These are phyloP conservation scores for Lactifluus piperatus DNA, from an alignment of 768 basidiomycete species.

Conservation along the genomic window DNA sequence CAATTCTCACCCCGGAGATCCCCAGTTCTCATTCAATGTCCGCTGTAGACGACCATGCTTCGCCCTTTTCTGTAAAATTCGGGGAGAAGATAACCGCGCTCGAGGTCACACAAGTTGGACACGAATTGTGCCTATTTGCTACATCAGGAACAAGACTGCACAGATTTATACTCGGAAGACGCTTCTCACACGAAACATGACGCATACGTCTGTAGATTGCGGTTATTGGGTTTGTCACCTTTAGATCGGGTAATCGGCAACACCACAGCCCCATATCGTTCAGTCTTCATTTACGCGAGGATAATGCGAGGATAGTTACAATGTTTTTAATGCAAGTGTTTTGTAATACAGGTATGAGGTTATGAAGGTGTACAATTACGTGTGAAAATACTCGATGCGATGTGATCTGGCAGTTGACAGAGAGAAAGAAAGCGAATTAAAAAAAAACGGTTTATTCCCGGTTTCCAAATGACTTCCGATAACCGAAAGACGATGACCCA, in stretches of 20 bases:
- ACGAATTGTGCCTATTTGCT: slow-evolving; percentile 15
- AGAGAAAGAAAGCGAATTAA: neutral
- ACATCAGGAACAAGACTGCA: slow-evolving; percentile 14
- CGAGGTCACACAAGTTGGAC: slow-evolving; percentile 7
- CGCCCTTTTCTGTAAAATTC: slow-evolving; percentile 9
- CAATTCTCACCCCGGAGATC: slow-evolving; percentile 18
- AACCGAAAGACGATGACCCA: neutral
- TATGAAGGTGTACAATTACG: neutral
- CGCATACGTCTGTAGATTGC: neutral
- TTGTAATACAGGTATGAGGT: neutral
- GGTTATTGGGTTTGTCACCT: neutral
- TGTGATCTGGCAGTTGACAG: neutral
- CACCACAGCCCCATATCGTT: neutral
- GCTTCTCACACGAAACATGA: neutral
- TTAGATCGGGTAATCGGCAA: neutral
- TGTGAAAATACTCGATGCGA: neutral
- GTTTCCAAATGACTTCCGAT: neutral
- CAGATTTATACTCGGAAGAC: slow-evolving; percentile 14
- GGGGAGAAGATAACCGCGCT: slow-evolving; percentile 15
- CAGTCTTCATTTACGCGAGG: neutral
- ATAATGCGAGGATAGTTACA: neutral
- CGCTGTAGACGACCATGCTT: neutral
- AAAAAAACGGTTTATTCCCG: no score
- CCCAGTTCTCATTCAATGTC: neutral
- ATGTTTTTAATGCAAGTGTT: neutral